Conservation (phyloP, 1,139 yeast genomes). For the Hansenula lynferdii region DNA sequence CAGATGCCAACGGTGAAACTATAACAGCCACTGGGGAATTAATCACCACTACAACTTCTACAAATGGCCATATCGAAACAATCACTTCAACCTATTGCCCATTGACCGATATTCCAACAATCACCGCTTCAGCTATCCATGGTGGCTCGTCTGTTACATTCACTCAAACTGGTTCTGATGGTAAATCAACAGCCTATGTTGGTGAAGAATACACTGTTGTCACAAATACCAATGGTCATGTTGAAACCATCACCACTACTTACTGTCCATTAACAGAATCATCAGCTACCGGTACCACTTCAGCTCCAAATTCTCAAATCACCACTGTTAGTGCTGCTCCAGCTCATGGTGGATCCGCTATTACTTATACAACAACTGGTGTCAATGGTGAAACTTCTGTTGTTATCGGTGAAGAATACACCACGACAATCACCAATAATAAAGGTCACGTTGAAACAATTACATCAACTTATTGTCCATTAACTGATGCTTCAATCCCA, state of each 20-base stretch:
- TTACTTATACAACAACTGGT: not conserved
- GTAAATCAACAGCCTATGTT: not conserved
- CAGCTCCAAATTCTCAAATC: no score
- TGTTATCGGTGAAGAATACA: not conserved
- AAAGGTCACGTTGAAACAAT: not conserved
- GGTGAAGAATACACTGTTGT: not conserved
- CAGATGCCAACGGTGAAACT: not conserved
- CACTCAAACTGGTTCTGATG: not conserved
- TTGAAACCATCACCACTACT: slow-evolving; percentile 1
- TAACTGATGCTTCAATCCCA: not conserved
- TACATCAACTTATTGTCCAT: not conserved
- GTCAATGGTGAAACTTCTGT: not conserved
- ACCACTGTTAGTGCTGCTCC: not conserved
- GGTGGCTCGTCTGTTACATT: slow-evolving; percentile 1
- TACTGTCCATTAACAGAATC: not conserved
- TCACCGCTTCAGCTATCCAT: not conserved
- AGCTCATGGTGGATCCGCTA: not conserved
- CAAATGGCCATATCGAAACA: not conserved
- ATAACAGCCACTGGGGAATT: not conserved
- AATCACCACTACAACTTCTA: not conserved
- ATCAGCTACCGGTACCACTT: not conserved
- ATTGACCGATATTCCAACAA: not conserved
- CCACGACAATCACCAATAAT: not conserved
- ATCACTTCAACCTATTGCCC: not conserved
- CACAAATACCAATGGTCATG: not conserved